Conservation (phyloP, 2,329 filamentous ascomycete species). For the Alternaria hordeiaustralica region DNA sequence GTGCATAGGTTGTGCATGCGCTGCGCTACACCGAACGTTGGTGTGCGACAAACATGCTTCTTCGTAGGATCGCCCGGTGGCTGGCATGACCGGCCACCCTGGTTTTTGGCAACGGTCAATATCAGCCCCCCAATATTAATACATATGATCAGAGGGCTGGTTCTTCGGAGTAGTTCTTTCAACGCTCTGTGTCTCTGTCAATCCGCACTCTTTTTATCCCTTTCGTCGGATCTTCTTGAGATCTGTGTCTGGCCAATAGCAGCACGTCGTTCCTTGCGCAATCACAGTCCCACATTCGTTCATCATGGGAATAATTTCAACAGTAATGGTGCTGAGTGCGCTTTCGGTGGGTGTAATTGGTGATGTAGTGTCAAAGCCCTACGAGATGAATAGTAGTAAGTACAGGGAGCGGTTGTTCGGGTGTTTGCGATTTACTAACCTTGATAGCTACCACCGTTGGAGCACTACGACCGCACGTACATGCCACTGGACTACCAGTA, state of each 20-base stretch:
- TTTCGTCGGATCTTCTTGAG: background rate
- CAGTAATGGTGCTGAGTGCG: conserved; percentile 23
- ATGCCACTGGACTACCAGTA: conserved; percentile 10
- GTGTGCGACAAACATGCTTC: conserved; percentile 35
- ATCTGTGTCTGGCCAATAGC: conserved; percentile 16
- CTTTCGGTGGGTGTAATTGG: conserved; percentile 23
- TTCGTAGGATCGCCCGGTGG: conserved; percentile 22
- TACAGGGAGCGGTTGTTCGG: background rate
- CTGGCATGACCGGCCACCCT: conserved; percentile 31
- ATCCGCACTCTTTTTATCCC: conserved; percentile 8
- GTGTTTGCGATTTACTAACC: conserved; percentile 4
- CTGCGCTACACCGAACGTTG: conserved; percentile 21
- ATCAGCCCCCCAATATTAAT: conserved; percentile 11
- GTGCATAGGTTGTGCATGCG: conserved; percentile 23
- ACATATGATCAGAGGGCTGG: conserved; percentile 14
- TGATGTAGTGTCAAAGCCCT: conserved; percentile 15
- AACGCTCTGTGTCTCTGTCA: conserved; percentile 9
- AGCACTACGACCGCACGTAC: conserved; percentile 20
- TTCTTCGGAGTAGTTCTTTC: conserved; percentile 14
- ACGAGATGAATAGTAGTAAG: conserved; percentile 20
- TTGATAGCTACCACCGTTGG: conserved; percentile 13
- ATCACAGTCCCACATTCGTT: conserved; percentile 6
- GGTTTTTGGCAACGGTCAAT: conserved; percentile 13
- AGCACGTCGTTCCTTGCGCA: conserved; percentile 10
- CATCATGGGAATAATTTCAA: conserved; percentile 25